These are phyloP conservation scores for Viridothelium virens DNA, from an alignment of 495 filamentous ascomycete genomes.

Conservation along the genomic window DNA sequence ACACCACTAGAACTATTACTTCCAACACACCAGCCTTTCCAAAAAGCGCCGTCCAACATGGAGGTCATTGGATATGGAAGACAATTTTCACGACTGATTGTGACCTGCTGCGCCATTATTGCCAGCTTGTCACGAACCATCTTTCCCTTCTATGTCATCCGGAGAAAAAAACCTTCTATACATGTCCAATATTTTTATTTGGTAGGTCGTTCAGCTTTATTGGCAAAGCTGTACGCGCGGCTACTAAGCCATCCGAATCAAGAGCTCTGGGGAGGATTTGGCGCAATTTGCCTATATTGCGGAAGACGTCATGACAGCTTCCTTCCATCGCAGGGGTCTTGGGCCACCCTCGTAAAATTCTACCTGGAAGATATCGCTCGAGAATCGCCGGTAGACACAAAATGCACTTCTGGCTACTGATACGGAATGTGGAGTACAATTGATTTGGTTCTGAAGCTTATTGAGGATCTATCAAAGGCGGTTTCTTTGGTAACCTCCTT, in stretches of 20 bases:
- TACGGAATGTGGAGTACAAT: not conserved
- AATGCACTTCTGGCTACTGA: not conserved
- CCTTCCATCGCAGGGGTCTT: not conserved
- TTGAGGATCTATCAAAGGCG: not conserved
- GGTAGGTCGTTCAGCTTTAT: too few relatives aligned
- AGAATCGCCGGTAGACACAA: not conserved
- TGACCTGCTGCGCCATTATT: too few relatives aligned
- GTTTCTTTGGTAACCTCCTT: not conserved
- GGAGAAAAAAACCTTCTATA: too few relatives aligned
- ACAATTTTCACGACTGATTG: not conserved
- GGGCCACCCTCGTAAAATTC: not conserved
- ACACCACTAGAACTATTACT: not conserved
- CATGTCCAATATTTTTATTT: too few relatives aligned
- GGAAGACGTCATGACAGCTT: not conserved
- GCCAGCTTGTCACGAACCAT: too few relatives aligned
- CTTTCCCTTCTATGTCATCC: too few relatives aligned
- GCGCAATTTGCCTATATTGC: conserved; percentile 1
- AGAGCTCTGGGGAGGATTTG: not conserved
- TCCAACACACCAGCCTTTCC: conserved; percentile 4
- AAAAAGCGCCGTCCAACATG: not conserved
- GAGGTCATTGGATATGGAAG: not conserved
- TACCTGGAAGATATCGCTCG: not conserved
- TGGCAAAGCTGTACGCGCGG: not conserved
- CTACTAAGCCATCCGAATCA: not conserved
- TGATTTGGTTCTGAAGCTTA: not conserved